phyloP scores from a whole-genome alignment of 176 grass and related monocot genomes.

The Secale cereale region DNA sequence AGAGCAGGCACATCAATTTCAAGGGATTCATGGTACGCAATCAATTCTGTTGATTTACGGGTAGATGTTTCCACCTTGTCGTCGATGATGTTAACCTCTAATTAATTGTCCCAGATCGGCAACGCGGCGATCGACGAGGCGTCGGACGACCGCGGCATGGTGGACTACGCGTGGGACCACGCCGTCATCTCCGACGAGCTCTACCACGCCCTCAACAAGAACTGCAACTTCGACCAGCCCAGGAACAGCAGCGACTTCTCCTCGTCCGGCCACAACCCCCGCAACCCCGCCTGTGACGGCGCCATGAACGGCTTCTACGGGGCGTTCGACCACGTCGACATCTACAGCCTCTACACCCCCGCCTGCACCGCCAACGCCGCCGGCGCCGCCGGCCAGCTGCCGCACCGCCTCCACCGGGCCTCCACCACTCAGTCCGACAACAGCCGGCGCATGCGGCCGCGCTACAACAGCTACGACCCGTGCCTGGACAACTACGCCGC shows the following conservation, averaged over 20 bases:
- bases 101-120: conserved; percentile 43
- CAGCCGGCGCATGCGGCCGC: not conserved
- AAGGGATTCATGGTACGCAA: conserved; percentile 47
- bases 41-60: not conserved
- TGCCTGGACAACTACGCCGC: conserved; percentile 44
- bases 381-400: not conserved
- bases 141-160: conserved; percentile 64
- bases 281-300: not conserved
- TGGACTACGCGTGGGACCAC: conserved; percentile 87
- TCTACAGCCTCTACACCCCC: conserved; percentile 92
- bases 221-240: conserved; percentile 52
- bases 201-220: conserved; percentile 41
- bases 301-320: conserved; percentile 48
- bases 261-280: not conserved
- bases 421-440: not conserved
- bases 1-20: conserved; percentile 59
- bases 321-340: conserved; percentile 54
- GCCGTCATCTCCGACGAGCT: conserved; percentile 80
- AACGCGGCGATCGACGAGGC: conserved; percentile 70
- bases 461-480: conserved; percentile 60
- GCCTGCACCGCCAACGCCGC: conserved; percentile 27
- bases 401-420: not conserved
- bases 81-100: too few species aligned
- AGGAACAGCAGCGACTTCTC: conserved; percentile 2
- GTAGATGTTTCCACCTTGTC: too few species aligned